Conservation (phyloP, 1,284 basidiomycete species). For the Erythrobasidium hasegawianum region DNA sequence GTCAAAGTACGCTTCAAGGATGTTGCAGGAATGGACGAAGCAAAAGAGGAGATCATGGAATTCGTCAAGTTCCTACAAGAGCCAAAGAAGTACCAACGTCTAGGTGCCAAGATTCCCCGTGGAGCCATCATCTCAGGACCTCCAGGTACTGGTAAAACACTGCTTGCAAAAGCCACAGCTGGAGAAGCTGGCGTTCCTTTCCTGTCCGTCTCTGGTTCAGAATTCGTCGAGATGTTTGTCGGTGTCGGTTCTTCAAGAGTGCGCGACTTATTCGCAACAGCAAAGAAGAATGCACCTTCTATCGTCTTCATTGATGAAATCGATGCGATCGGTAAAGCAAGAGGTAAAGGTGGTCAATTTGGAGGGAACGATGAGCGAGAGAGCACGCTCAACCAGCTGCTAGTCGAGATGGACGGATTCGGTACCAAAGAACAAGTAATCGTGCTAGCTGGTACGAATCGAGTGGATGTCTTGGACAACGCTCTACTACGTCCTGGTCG, state of each 20-base stretch:
- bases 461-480: constrained; percentile 90
- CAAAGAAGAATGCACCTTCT: constrained; percentile 94
- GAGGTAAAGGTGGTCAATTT: constrained; percentile 80
- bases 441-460: constrained; percentile 92
- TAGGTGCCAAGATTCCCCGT: constrained; percentile 97
- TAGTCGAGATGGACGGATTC: constrained; percentile 99
- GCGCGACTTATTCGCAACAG: constrained; percentile 92
- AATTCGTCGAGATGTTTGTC: constrained; percentile 99
- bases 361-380: constrained; percentile 94
- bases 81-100: constrained; percentile 85
- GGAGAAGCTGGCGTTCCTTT: constrained; percentile 97
- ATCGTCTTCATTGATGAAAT: constrained; percentile 99
- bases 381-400: constrained; percentile 94
- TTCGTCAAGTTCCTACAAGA: constrained; percentile 99
- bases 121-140: constrained; percentile 97
- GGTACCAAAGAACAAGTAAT: constrained; percentile 93
- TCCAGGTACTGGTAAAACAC: constrained; percentile 96
- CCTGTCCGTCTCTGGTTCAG: constrained; percentile 95
- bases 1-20: constrained; percentile 91
- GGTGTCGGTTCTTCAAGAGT: constrained; percentile 97
- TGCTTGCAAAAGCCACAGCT: constrained; percentile 96
- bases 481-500: constrained; percentile 95
- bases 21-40: constrained; percentile 99
- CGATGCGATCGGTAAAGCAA: constrained; percentile 94
- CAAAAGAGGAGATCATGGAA: constrained; percentile 99